Evolutionary conservation across 768 basidiomycete genomes (phyloP), one percentile per base, ranked within the genome.

Genomic region (Hygrophoropsis aurantiaca): DNA sequence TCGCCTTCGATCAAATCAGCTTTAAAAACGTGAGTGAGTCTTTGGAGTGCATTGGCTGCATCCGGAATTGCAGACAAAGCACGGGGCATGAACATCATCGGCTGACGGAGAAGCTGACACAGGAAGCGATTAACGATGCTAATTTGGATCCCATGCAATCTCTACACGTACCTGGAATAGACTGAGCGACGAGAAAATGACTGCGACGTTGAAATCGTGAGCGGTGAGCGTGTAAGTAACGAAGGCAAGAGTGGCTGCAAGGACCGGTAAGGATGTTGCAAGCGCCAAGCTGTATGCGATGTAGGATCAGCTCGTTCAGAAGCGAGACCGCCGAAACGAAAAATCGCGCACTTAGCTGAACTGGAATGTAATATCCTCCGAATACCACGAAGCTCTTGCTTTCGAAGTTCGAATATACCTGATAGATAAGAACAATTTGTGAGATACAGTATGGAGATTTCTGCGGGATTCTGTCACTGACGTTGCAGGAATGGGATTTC

Each of bases 231-330:
- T 81, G 59, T 87, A 88, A 3, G 81, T 80, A 16, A 85, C 74
- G 56, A 87, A 85, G 2, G 83, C 71, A 24, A 88, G 69, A 4
- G 84, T 83, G 1, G 85, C 78, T 1, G 84, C 82, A 4, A 87
- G 70, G 10, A 79, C 79, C 16, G 85, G 81, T 11, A 82, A 71
- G 2, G 81, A 81, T 58, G 70, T 79, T 5, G 80, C 81, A 19
- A 79, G 64, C 2, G 80, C 81, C 27, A 75, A 62, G 53, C 78
- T 80, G 46, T 11, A 37, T 11, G 42, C 51, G 11, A 50, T 41
- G 37, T 44, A 15, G 54, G 36, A 58, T 47, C 9, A 57, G 51
- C 25, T 58, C 33, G 16, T 54, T 6, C 11, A 40, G 7, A 20
- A 16, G 6, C 15, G 19, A 16, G 18, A 33, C 6, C n/a, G 23